Base-by-base conservation (phyloP, 805 yeast genomes). In the Candida ulmi region DNA sequence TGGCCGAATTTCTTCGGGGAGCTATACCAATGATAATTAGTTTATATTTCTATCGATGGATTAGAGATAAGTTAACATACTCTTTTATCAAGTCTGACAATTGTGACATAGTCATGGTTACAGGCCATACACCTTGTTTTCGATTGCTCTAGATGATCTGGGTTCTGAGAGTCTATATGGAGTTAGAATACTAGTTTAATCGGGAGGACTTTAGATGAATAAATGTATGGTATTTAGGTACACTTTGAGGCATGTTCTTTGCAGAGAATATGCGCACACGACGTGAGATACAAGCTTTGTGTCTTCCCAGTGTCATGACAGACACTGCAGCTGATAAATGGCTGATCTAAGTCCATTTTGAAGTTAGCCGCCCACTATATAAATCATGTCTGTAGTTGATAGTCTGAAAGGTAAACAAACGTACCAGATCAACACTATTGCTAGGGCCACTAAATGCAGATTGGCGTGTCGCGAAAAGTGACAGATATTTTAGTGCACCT, bases 221-320 rank as follows among this genome's bases (percentile, higher is more conserved):
- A 21, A 19, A 15, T 7, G n/a, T 23, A 15, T 32, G 33, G 26
- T 33, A 17, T 19, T 18, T 13, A 26, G 17, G 17, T 36, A 50
- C 54, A 36, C 36, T 34, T 44, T 9, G 40, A n/a, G 9, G 50
- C 46, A 45, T 65, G 68, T 12, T 54, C 52, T 3, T 52, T 47
- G 35, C 70, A 65, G 17, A 65, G 43, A 1, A 59, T 51, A 44
- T 65, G 69, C 4, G 68, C 69, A 50, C 70, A 65, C 3, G 68
- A 62, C 1, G 67, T 63, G 35, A 65, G 40, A 31, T 47, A 48
- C 17, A 65, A 50, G 1, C 53, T 54, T n/a, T 47, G 51, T 3
- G 41, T 52, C 16, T 36, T 33, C 25, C 11, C 50, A 31, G 28
- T 51, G 38, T 33, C 47, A 35, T 62, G 63, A 40, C 69, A 65